Percentiles rank a stretch among this genome's conserved stretches.
Conservation (phyloP, 2,329 filamentous ascomycete genomes). For the Phoma herbarum region DNA sequence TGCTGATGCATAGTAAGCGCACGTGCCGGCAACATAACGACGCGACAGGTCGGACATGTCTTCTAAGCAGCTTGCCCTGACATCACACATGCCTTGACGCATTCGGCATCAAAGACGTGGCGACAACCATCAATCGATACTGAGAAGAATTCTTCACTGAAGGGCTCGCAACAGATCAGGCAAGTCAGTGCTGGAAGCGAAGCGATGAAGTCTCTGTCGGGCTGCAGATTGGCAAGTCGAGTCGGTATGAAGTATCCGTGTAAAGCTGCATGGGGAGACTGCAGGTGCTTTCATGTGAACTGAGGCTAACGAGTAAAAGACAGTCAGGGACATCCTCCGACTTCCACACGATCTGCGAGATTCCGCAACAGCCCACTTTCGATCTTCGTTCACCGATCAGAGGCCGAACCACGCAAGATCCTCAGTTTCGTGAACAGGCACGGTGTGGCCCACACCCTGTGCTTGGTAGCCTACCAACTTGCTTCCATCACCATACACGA, state of each 20-base stretch:
- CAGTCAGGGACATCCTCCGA: background rate
- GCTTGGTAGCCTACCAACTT: conserved; percentile 38
- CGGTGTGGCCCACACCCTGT: conserved; percentile 37
- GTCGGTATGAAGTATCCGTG: background rate
- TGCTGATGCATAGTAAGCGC: no score
- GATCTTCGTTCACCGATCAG: background rate
- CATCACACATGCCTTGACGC: background rate
- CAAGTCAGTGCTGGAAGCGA: background rate
- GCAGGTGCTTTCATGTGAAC: background rate
- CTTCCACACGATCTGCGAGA: no score
- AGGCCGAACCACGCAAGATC: conserved; percentile 20
- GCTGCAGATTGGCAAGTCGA: background rate
- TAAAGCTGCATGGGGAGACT: background rate
- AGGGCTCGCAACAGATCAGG: background rate
- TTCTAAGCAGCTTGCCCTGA: background rate
- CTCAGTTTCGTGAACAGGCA: conserved; percentile 26
- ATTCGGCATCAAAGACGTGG: background rate
- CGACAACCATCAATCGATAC: background rate
- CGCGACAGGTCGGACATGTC: background rate
- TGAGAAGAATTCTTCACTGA: background rate
- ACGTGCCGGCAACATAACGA: background rate
- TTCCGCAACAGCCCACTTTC: background rate
- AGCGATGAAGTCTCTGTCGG: background rate
- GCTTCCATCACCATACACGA: conserved; percentile 40
- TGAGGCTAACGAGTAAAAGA: background rate